Conservation (phyloP, 352 stramenopile species). For the Pythium diclinum region DNA sequence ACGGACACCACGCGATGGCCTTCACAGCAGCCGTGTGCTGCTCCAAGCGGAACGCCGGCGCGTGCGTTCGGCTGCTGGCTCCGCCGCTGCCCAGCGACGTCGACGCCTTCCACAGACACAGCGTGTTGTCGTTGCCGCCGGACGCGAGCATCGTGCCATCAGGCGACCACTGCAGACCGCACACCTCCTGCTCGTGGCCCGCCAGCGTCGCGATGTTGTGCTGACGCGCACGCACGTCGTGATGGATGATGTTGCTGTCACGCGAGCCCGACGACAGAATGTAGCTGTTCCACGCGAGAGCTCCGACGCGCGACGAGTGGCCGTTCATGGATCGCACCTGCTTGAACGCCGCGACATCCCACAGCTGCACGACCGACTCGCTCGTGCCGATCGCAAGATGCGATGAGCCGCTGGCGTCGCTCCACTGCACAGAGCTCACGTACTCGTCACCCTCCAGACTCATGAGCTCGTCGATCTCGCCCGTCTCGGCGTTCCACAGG, state of each 20-base stretch:
- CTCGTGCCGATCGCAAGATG: constrained; percentile 95
- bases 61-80: constrained; percentile 40
- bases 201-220: constrained; percentile 90
- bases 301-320: constrained; percentile 92
- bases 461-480: constrained; percentile 95
- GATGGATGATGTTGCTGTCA: constrained; percentile 93
- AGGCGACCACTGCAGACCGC: constrained; percentile 95
- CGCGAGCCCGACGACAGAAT: constrained; percentile 92
- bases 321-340: constrained; percentile 91
- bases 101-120: constrained; percentile 95
- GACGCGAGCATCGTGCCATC: constrained; percentile 95
- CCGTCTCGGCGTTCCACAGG: constrained; percentile 96
- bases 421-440: constrained; percentile 97
- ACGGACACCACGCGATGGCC: constrained; percentile 98
- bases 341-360: constrained; percentile 93
- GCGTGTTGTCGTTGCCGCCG: constrained; percentile 97
- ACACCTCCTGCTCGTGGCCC: constrained; percentile 97
- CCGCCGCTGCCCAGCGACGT: constrained; percentile 51
- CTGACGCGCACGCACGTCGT: constrained; percentile 61
- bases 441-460: constrained; percentile 90
- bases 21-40: constrained; percentile 98
- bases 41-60: constrained; percentile 83
- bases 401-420: constrained; percentile 75
- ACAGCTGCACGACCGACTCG: constrained; percentile 94
- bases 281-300: constrained; percentile 95